Percentiles rank a stretch among this genome's conserved stretches.
These are phyloP conservation scores for Sugiyamaella floridensis DNA, from an alignment of 805 yeast genomes.

Conservation along the genomic window DNA sequence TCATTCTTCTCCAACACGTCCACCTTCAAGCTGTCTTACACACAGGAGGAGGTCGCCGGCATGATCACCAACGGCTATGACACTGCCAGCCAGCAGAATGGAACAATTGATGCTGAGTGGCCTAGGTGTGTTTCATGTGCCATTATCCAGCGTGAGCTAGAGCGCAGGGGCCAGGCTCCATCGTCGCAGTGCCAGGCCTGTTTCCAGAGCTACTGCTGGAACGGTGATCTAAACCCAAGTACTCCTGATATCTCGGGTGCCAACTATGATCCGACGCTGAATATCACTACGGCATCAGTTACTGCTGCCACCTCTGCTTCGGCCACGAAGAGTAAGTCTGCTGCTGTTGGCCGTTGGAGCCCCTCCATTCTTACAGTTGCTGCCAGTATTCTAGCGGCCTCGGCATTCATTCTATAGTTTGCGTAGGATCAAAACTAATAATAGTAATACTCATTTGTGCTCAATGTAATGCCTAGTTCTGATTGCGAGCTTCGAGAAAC, in stretches of 20 bases:
- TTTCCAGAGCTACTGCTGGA: conserved; percentile 72
- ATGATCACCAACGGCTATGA: conserved; percentile 74
- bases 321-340: neutral
- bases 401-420: neutral
- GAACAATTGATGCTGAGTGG: conserved; percentile 64
- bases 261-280: conserved; percentile 13
- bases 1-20: conserved; percentile 63
- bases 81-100: conserved; percentile 55
- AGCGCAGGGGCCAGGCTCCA: conserved; percentile 51
- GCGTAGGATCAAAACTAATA: neutral
- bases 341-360: neutral
- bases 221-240: conserved; percentile 34
- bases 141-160: conserved; percentile 68
- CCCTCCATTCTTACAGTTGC: neutral
- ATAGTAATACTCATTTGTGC: too few species aligned
- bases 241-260: conserved; percentile 10
- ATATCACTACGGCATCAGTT: neutral
- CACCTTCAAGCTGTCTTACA: conserved; percentile 59
- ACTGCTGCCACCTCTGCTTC: neutral
- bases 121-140: conserved; percentile 77
- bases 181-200: conserved; percentile 67
- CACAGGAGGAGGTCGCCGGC: conserved; percentile 46
- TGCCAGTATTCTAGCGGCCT: neutral
- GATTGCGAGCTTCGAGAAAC: conserved; percentile 20
- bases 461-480: too few species aligned